A percentile compares a stretch with the other conserved stretches of the same genome.
These are phyloP conservation scores for Harrya chromipes DNA, from an alignment of 768 basidiomycete genomes.

Conservation along the genomic window DNA sequence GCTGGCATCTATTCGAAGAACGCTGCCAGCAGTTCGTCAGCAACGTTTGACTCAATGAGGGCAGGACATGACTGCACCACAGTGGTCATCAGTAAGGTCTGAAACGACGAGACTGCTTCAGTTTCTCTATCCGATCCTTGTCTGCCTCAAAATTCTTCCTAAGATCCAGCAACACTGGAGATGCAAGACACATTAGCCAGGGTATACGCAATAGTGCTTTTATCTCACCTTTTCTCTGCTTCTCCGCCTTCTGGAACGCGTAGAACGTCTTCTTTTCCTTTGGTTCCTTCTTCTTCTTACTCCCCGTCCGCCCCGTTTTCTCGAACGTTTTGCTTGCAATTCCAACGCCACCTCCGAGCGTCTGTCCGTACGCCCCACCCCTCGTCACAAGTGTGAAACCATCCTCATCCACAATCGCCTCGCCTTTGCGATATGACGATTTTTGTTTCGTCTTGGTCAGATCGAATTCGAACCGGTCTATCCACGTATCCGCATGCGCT, in stretches of 20 bases:
- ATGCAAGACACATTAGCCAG: constrained; percentile 1
- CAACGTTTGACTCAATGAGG: neutral
- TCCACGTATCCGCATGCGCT: constrained; percentile 75
- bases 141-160: constrained; percentile 86
- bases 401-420: constrained; percentile 90
- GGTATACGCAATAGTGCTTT: neutral
- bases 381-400: constrained; percentile 94
- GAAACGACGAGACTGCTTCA: constrained; percentile 74
- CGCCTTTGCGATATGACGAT: constrained; percentile 73
- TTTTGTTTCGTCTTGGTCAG: constrained; percentile 54
- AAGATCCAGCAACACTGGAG: constrained; percentile 52
- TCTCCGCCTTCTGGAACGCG: constrained; percentile 87
- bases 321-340: constrained; percentile 61
- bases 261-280: constrained; percentile 81
- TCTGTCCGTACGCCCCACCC: constrained; percentile 86
- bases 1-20: no score
- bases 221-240: constrained; percentile 73
- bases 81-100: constrained; percentile 67
- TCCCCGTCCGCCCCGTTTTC: constrained; percentile 33
- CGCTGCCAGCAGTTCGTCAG: neutral
- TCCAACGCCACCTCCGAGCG: constrained; percentile 75
- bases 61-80: neutral
- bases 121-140: constrained; percentile 50
- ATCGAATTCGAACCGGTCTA: constrained; percentile 71
- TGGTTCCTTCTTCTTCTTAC: constrained; percentile 50